These are phyloP conservation scores for Trichoderma sp. DNA, from an alignment of 2,329 filamentous ascomycete genomes.

Conservation along the genomic window DNA sequence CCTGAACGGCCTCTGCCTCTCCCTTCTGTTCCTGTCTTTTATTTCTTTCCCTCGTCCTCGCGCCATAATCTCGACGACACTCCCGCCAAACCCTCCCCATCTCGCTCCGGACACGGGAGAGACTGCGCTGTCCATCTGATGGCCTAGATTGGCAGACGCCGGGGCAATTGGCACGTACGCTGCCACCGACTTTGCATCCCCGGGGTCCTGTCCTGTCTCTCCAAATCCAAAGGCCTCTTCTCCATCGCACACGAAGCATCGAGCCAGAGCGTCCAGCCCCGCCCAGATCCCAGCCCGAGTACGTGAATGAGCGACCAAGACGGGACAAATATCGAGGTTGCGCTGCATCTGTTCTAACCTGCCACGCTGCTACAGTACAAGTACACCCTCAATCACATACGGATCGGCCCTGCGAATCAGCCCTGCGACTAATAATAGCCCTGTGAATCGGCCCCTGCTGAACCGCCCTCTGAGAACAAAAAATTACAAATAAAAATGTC, in stretches of 20 bases:
- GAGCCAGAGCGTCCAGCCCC: conserved; percentile 3
- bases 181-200: conserved; percentile 34
- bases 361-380: background rate
- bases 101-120: conserved; percentile 21
- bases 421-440: conserved; percentile 22
- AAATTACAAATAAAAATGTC: conserved; percentile 29
- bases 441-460: conserved; percentile 16
- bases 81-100: background rate
- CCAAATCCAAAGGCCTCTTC: conserved; percentile 18
- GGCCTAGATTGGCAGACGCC: conserved; percentile 34
- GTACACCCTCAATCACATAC: conserved; percentile 2
- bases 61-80: conserved; percentile 6
- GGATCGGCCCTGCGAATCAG: conserved; percentile 9
- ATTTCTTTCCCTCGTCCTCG: conserved; percentile 12
- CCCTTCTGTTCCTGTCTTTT: conserved; percentile 1
- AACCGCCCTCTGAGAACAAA: conserved; percentile 32
- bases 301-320: background rate
- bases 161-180: conserved; percentile 41
- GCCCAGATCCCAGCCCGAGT: conserved; percentile 4
- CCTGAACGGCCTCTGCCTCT: conserved; percentile 16
- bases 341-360: background rate
- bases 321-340: background rate
- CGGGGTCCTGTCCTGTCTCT: conserved; percentile 23
- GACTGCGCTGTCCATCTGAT: conserved; percentile 32
- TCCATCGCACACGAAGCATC: conserved; percentile 12